Percentiles rank a stretch among this genome's conserved stretches.
Evolutionary conservation across 176 grass and related monocot species (phyloP).

Genomic region (Neostapfia colusana): DNA sequence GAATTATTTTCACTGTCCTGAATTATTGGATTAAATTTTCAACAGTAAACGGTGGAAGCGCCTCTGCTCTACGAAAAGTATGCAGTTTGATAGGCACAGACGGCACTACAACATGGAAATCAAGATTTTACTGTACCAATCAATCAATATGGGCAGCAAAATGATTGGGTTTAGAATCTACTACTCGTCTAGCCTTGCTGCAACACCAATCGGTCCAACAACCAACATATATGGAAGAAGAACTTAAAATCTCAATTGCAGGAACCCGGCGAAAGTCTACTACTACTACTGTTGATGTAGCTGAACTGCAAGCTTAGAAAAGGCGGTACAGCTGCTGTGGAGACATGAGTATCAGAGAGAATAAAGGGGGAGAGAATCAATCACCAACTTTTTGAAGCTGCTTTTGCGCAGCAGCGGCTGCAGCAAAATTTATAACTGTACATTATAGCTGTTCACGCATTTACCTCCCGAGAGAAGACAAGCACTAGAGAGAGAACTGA

Average conservation of each 20-base stretch:
- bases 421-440: constrained; percentile 37
- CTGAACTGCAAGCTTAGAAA: not conserved
- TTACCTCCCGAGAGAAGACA: constrained; percentile 34
- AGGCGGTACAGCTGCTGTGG: constrained; percentile 7
- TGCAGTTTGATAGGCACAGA: too few relatives aligned
- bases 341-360: constrained; percentile 28
- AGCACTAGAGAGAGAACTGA: constrained; percentile 7
- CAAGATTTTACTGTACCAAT: too few relatives aligned
- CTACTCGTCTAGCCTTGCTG: too few relatives aligned
- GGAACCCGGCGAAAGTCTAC: not conserved
- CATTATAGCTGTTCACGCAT: constrained; percentile 35
- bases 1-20: too few relatives aligned
- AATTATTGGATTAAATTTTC: too few relatives aligned
- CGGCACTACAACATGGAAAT: too few relatives aligned
- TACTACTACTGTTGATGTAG: not conserved
- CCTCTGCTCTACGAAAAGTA: too few relatives aligned
- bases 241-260: not conserved
- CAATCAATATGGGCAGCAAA: too few relatives aligned
- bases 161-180: too few relatives aligned
- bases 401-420: constrained; percentile 29
- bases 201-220: too few relatives aligned
- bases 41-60: too few relatives aligned
- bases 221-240: too few relatives aligned
- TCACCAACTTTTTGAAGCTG: constrained; percentile 21
- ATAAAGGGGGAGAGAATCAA: constrained; percentile 33